Evolutionary conservation across 768 basidiomycete species (phyloP), one percentile per base, ranked within the genome.

Genomic region (Suillus spraguei): DNA sequence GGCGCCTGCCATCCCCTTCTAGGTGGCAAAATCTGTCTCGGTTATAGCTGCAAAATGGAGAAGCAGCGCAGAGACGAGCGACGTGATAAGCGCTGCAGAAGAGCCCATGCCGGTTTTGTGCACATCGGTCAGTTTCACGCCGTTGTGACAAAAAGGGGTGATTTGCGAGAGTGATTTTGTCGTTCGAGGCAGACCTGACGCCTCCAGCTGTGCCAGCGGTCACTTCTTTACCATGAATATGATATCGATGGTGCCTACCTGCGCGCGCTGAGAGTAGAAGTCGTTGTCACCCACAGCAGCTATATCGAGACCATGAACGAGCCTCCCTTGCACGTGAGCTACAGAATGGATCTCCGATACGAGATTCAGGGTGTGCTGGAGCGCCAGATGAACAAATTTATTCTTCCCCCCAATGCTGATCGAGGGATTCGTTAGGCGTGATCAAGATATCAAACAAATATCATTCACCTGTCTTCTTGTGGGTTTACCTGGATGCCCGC

Each of bases 31-130:
- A 5, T 85, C 80, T 49, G 80, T 74, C 36, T 72, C 62, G 20
- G 86, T 76, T 66, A 96, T 85, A 62, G 88, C 81, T 41, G 79
- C 76, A 64, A 94, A 82, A 69, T 94, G 93, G 33, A 94, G 77
- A 33, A 98, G 85, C 39, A 99, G 83, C 2, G 88, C 89, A 50
- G 93, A 88, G 59, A 95, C 91, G 64, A 99, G 86, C 50, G 97
- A 97, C 2, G 97, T 98, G 74, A 98, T 97, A 66, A 99, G 85
- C 0, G 97, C 95, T 6, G 97, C 97, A 3, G 95, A 97, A 7
- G 96, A 98, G 46, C 97, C 97, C 55, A 99, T 86, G 10, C 97
- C 97, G 0, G 97, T 99, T 79, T 99, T 99, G 83, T 98, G 95
- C n/a, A 97, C 96, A 58, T 92, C 79, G 0, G 83, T 78, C 42